Evolutionary conservation across 768 basidiomycete species (phyloP), one percentile per base, ranked within the genome.

Genomic region (Amanita brunnescens): DNA sequence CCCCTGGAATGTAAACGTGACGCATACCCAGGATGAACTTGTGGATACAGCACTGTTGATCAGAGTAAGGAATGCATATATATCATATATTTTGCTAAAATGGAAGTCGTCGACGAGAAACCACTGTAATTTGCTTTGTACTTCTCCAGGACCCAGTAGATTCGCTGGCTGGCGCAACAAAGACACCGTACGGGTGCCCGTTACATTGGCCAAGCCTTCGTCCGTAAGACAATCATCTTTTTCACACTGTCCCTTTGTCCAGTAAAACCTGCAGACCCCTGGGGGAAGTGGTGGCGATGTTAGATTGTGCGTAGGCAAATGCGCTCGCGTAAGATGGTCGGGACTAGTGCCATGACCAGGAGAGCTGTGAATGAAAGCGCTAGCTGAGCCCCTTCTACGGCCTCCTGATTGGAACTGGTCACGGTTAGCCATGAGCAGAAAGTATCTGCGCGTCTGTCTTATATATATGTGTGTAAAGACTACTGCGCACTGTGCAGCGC

Each of bases 221-320:
- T 67, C 65, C 1, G 74, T 78, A 29, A 55, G 64, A 61, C 80
- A 82, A 1, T 59, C 57, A 47, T 75, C 75, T 10, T 61, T 60
- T n/a, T 55, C 67, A 61, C 80, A 82, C 39, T 53, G 62, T 8
- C 78, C 80, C 0, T 56, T 61, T 1, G 66, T 61, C 77, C 76
- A 81, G 57, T 64, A 81, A 55, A 61, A 73, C 21, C 55, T 61
- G 62, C 80, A 82, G 6, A 67, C 62, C 2, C 76, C 76, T n/a
- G 29, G 53, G 3, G 73, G 71, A 20, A 49, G 51, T 32, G 29
- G 26, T 4, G 26, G 54, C 47, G 47, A 49, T 23, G 43, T 47
- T 26, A 3, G 39, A 43, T 52, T 55, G 32, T 52, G 26, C 16
- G 50, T 51, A 26, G 57, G 40, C 7, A 7, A 29, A 24, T 21